Base-by-base conservation (phyloP, 805 yeast genomes). In the Candida jianshihensis region DNA sequence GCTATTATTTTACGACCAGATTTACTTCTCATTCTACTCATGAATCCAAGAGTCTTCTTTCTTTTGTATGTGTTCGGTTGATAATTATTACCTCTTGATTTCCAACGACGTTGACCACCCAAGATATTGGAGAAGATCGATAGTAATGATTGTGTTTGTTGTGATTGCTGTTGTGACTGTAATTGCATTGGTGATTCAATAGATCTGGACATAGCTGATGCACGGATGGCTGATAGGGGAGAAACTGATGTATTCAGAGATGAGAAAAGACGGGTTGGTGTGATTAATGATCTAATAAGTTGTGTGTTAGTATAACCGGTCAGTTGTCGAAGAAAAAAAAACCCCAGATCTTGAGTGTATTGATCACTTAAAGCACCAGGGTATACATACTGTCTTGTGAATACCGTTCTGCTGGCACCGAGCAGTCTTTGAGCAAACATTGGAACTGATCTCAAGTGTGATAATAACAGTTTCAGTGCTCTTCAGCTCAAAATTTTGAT, bases 11-110 rank as follows among this genome's bases (percentile, higher is more conserved):
- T 84, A 48, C 90, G 74, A 7, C 97, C 97, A 26, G 75, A 71
- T 49, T 71, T 74, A 6, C 82, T 63, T 54, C 79, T 76, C 61
- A 82, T 73, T 57, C 97, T 76, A 11, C 95, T 87, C 56, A 92
- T 68, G 51, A 89, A 92, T 0, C 98, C 98, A 39, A 83, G 70
- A 24, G 83, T 78, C 60, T 96, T 80, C 68, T 92, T 92, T 59
- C 97, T 74, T 58, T 84, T 86, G 44, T 86, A 66, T 5, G 94
- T 87, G 42, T 87, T 81, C 35, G 98, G 98, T 62, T 90, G 97
- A 62, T 82, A 90, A 15, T 96, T 86, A 64, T 86, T 83, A 61
- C 98, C 97, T 64, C 96, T 78, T 26, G 90, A 70, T 57, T 86
- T 80, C 82, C 89, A 81, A 69, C 96, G 68, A 45, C 67, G 63